Evolutionary conservation across 192 early-diverging fungal genomes (phyloP), one percentile per base, ranked within the genome.

Genomic region (Coemansia sp.): DNA sequence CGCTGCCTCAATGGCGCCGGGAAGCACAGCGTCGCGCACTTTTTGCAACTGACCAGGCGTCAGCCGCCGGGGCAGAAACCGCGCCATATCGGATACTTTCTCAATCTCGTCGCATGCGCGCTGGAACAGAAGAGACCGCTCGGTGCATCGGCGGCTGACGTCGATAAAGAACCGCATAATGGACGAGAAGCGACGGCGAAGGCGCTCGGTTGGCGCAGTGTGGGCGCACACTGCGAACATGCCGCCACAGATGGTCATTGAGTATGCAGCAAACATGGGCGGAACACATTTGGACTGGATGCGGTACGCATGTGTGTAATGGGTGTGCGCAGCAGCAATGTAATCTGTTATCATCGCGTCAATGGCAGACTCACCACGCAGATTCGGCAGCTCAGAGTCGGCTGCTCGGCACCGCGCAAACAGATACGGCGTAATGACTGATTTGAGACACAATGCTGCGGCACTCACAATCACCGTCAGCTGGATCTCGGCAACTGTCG

Each of bases 211-310:
- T 0, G 76, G 76, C 52, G 76, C 67, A 0, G 70, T 7, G 52
- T 70, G 51, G 7, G 76, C 76, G 39, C 70, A 73, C 8, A 71
- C 76, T 0, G 71, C 76, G 47, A 73, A 66, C 27, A 73, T 66
- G 35, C 76, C 71, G 57, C 76, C 76, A 17, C 39, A 55, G n/a
- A 79, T 62, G 67, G 67, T 70, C 25, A 62, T 62, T 48, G 70
- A 59, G 60, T 79, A 65, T 1, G 76, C 66, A 10, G 67, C 48
- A 48, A 79, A 79, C 76, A 79, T 79, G 5, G 71, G 66, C 29
- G 76, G 76, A 51, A 67, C 52, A n/a, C 65, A 51, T 67, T 66
- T 15, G n/a, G 48, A 53, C 0, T 41, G 6, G 1, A 59, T 41
- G 8, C 53, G 67, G 25, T 55, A 64, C 24, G 62, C 59, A 29